phyloP scores from a whole-genome alignment of 441 rosid genomes.

The Jatropha podagrica region DNA sequence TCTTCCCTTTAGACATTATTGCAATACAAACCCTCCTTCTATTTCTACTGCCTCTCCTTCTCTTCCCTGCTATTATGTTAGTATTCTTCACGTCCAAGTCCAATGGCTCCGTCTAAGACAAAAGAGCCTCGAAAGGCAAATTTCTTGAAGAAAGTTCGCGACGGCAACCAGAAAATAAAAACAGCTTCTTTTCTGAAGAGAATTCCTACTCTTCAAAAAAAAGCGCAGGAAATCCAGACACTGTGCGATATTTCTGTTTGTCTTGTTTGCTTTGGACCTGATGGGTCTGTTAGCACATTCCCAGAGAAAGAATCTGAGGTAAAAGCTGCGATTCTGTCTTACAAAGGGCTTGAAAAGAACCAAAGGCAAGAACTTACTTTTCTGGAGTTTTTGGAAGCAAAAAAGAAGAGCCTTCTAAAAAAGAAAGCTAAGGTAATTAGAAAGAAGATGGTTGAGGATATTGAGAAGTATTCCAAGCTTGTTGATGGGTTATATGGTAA shows the following conservation, averaged over 20 bases:
- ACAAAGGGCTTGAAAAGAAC: neutral
- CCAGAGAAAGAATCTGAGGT: neutral
- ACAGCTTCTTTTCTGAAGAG: constrained; percentile 8
- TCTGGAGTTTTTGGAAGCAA: neutral
- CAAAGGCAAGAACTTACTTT: neutral
- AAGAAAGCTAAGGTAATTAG: neutral
- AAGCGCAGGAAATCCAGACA: constrained; percentile 11
- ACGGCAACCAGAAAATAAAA: neutral
- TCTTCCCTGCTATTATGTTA: too few species aligned
- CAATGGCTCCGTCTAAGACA: neutral
- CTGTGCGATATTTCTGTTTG: constrained; percentile 6
- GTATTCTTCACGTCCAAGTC: neutral
- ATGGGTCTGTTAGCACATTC: constrained; percentile 1
- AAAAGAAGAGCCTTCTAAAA: constrained; percentile 6
- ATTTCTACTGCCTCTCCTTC: neutral
- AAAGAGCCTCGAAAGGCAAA: neutral
- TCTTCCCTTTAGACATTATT: neutral
- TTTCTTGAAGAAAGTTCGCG: neutral
- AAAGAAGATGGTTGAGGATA: neutral
- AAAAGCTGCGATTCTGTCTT: neutral
- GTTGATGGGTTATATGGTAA: neutral
- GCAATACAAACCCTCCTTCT: neutral
- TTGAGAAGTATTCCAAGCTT: neutral
- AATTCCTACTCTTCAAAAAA: constrained; percentile 13
- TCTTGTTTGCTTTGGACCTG: constrained; percentile 12